Evolutionary conservation across 208 protist species (phyloP).

Genomic region (Crithidia brevicula): DNA sequence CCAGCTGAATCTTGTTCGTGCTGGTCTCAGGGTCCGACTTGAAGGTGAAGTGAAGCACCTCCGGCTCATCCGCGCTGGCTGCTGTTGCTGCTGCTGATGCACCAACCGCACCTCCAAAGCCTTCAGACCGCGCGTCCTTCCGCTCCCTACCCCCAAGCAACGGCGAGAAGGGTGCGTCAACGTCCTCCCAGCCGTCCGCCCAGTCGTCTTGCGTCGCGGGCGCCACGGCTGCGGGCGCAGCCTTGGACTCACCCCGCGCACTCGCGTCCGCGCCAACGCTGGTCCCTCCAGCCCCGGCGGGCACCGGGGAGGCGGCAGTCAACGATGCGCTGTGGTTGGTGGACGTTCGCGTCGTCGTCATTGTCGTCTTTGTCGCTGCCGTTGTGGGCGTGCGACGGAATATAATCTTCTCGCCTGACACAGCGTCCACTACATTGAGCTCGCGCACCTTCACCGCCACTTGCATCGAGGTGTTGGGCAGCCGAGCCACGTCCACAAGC

Average conservation of each 20-base stretch:
- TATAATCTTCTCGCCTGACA: conserved; percentile 63
- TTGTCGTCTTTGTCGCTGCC: not conserved
- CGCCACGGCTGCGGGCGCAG: conserved; percentile 7
- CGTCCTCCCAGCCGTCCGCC: conserved; percentile 25
- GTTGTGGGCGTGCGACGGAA: conserved; percentile 32
- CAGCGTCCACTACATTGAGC: conserved; percentile 58
- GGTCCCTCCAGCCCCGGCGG: conserved; percentile 4
- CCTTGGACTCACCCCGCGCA: not conserved
- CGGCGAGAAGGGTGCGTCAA: conserved; percentile 16
- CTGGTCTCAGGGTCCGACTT: conserved; percentile 43
- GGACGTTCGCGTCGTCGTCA: conserved; percentile 4
- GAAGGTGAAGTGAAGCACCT: conserved; percentile 54
- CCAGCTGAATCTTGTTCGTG: conserved; percentile 57
- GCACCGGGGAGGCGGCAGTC: not conserved
- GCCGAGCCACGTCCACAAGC: conserved; percentile 58
- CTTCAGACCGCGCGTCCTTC: not conserved
- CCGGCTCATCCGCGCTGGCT: conserved; percentile 9
- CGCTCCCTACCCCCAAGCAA: conserved; percentile 7
- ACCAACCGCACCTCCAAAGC: no score
- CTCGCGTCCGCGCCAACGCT: not conserved
- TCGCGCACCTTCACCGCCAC: conserved; percentile 70
- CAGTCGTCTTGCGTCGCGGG: conserved; percentile 12
- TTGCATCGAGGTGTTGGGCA: conserved; percentile 40
- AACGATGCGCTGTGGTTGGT: not conserved
- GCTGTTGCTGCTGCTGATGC: not conserved